Conservation (phyloP, 257 asterid species). For the Hygrophila difformis region DNA sequence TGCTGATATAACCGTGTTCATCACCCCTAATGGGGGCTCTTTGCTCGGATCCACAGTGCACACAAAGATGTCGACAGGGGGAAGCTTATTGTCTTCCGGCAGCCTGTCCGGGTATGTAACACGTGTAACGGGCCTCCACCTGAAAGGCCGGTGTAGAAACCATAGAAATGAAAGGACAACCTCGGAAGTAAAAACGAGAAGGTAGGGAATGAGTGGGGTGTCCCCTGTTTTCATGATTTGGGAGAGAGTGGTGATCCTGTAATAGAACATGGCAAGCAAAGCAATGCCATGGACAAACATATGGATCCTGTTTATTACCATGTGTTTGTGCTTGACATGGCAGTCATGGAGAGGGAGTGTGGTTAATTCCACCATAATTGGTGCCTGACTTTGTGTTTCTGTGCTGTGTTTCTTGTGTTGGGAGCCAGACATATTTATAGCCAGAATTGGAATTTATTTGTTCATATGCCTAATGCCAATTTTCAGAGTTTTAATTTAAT, state of each 20-base stretch:
- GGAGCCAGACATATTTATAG: too few relatives aligned
- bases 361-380: too few relatives aligned
- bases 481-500: too few relatives aligned
- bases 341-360: constrained; percentile 26
- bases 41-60: constrained; percentile 47
- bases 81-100: constrained; percentile 30
- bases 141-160: constrained; percentile 25
- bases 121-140: constrained; percentile 28
- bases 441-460: too few relatives aligned
- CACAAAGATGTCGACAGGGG: constrained; percentile 34
- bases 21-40: constrained; percentile 45
- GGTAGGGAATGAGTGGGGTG: constrained; percentile 21
- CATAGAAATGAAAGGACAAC: constrained; percentile 24
- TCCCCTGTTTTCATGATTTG: not conserved
- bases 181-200: constrained; percentile 28
- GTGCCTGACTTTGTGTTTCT: too few relatives aligned
- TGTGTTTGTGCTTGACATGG: constrained; percentile 19
- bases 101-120: constrained; percentile 25
- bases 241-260: constrained; percentile 25
- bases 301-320: constrained; percentile 31
- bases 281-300: constrained; percentile 29
- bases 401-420: too few relatives aligned
- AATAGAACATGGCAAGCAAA: constrained; percentile 28
- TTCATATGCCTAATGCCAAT: too few relatives aligned
- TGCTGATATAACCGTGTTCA: constrained; percentile 48